Base-by-base conservation (phyloP, 2,329 filamentous ascomycete species). In the Moelleriella libera region DNA sequence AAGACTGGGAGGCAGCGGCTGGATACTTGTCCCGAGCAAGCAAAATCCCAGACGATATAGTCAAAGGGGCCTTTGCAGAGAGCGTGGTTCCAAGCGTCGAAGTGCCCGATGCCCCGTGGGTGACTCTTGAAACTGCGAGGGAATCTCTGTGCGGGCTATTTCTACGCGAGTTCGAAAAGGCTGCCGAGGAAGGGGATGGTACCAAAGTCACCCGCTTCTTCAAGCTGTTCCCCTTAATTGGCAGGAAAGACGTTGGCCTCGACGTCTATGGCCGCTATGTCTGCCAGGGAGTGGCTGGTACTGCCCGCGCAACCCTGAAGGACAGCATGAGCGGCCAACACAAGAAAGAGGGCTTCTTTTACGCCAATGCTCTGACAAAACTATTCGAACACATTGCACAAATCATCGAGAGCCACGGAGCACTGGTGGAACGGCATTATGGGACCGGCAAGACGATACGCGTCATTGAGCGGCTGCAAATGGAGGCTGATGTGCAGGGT, bases 1-100 rank as follows among this genome's bases (percentile, higher is more conserved):
- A 98, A 65, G 92, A 98, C 68, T 98, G 92, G 92, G 92, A 98
- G 65, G 92, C 88, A 3, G 92, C 92, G 4, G 92, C 92, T 2
- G 85, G 78, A 44, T 97, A 97, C 63, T 75, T 98, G 49, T 80
- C 85, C 52, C 79, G 90, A 43, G 89, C 92, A 6, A 81, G 81
- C 50, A 81, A 84, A 54, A 81, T 98, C 10, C 89, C 90, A 0
- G 75, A 81, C 45, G 74, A 83, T 1, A 90, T 98, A 45, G 74
- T 89, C 45, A 76, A 84, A 54, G 88, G 92, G 30, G 77, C 80
- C 12, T 98, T 98, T 61, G 90, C 92, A 0, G 84, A 89, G 37
- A 80, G 88, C 53, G 90, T 95, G 60, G 92, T 98, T 7, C 92
- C 92, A 0, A 97, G 87, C 2, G 86, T 94, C 5, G 92, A 98